These are phyloP conservation scores for Poterioochromonas sp. DNA, from an alignment of 352 stramenopile species.

Conservation along the genomic window DNA sequence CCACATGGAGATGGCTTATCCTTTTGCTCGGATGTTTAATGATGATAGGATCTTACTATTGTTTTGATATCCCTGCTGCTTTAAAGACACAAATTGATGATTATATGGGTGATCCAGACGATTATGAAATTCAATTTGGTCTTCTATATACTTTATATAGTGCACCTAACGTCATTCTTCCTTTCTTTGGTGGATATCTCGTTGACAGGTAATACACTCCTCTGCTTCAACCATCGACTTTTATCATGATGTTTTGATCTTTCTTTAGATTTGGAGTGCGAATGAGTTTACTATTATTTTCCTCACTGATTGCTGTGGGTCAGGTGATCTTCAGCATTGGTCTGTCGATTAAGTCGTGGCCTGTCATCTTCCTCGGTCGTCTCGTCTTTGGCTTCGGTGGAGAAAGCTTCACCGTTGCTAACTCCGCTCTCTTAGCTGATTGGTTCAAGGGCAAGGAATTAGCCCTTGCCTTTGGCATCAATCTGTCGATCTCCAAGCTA, in stretches of 20 bases:
- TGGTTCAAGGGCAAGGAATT: slow-evolving; percentile 86
- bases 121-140: slow-evolving; percentile 58
- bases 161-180: slow-evolving; percentile 77
- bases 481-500: slow-evolving; percentile 69
- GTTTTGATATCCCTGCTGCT: slow-evolving; percentile 71
- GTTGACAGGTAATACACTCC: slow-evolving; percentile 70
- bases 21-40: slow-evolving; percentile 67
- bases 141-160: slow-evolving; percentile 83
- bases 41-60: slow-evolving; percentile 79
- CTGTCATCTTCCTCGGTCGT: slow-evolving; percentile 60
- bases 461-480: slow-evolving; percentile 76
- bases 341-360: slow-evolving; percentile 55
- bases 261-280: slow-evolving; percentile 56
- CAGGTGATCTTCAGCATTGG: slow-evolving; percentile 75
- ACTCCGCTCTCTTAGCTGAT: slow-evolving; percentile 71
- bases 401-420: slow-evolving; percentile 73
- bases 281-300: slow-evolving; percentile 69
- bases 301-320: slow-evolving; percentile 61
- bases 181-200: slow-evolving; percentile 81
- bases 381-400: slow-evolving; percentile 80
- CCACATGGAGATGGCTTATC: slow-evolving; percentile 62
- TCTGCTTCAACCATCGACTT: too few species aligned
- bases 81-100: slow-evolving; percentile 72
- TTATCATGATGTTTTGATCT: too few species aligned
- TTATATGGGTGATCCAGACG: slow-evolving; percentile 50